Conservation (phyloP, 2,329 filamentous ascomycete species). For the Claviceps humidiphila region DNA sequence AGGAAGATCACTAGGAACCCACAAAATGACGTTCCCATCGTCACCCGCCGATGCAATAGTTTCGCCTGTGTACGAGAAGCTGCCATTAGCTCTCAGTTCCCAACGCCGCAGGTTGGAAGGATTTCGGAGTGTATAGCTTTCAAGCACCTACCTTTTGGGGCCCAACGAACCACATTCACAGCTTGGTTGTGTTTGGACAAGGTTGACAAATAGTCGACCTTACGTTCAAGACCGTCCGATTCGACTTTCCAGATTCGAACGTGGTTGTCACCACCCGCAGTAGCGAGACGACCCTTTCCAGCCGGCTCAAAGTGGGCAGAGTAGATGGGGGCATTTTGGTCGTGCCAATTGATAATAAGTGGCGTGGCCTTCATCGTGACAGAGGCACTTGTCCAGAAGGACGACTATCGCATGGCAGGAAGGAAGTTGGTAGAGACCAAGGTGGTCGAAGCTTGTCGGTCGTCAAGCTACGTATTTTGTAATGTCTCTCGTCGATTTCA, state of each 20-base stretch:
- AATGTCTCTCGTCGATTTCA: not conserved
- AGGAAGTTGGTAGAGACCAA: slow-evolving; percentile 5
- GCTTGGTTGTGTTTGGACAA: slow-evolving; percentile 90
- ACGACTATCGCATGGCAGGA: slow-evolving; percentile 18
- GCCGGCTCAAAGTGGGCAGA: slow-evolving; percentile 92
- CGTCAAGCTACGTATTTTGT: not conserved
- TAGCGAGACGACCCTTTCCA: slow-evolving; percentile 83
- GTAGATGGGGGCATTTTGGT: slow-evolving; percentile 93
- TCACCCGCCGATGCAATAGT: slow-evolving; percentile 89
- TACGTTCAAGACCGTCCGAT: slow-evolving; percentile 68
- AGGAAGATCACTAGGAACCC: slow-evolving; percentile 75
- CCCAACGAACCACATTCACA: slow-evolving; percentile 95
- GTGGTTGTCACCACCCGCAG: slow-evolving; percentile 91
- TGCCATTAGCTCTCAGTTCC: not conserved
- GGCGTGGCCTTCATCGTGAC: slow-evolving; percentile 84
- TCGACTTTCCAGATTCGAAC: slow-evolving; percentile 93
- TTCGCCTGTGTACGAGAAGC: slow-evolving; percentile 49
- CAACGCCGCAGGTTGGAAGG: not conserved
- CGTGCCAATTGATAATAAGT: slow-evolving; percentile 96
- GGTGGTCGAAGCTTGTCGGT: not conserved
- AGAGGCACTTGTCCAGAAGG: slow-evolving; percentile 14
- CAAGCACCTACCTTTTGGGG: slow-evolving; percentile 61
- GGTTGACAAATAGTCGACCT: slow-evolving; percentile 83
- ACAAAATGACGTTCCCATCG: slow-evolving; percentile 92
- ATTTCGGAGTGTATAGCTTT: not conserved